Base-by-base conservation (phyloP, 2,329 filamentous ascomycete genomes). In the Aureobasidium sp. region DNA sequence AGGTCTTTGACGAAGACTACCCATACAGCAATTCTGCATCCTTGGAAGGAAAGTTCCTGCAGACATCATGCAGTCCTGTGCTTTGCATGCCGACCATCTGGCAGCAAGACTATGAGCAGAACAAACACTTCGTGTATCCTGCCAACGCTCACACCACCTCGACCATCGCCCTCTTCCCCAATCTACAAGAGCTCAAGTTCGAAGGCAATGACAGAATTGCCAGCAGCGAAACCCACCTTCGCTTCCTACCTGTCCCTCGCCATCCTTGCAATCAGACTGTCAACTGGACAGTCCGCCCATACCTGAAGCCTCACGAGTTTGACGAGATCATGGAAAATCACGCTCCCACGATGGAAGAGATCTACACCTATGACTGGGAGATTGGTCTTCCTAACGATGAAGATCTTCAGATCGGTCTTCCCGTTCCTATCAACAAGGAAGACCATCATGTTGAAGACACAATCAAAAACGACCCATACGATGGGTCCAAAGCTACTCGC, bases 121-220 rank as follows among this genome's bases (percentile, higher is more conserved):
- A 58, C 39, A 61, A 61, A 10, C n/a, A 53, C 29, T 50, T 36
- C 1, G 39, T 61, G 3, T 52, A 30, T n/a, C 45, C 58, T 10
- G 13, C n/a, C 9, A 30, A 53, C 2, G 69, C 15, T 5, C 15
- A 16, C 7, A 15, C 73, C 54, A 29, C 30, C 8, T 25, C 54
- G 7, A 13, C 16, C 6, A 65, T 76, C 37, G 71, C 76, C 0
- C 70, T 72, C 1, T 80, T 75, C 75, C 78, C 77, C 0, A 67
- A 67, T 11, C 44, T 66, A 5, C 67, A 71, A 10, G 77, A 80
- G 68, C 69, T 75, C 68, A 77, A 77, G 64, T 79, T 77, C 72
- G 77, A 80, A 64, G 78, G 78, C 0, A 74, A 78, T 44, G 77
- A 77, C 36, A 74, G 78, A 11, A 75, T 77, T 13, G 73, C 76